phyloP scores from a whole-genome alignment of 2,329 filamentous ascomycete genomes.

The Aspergillus viridinutans region DNA sequence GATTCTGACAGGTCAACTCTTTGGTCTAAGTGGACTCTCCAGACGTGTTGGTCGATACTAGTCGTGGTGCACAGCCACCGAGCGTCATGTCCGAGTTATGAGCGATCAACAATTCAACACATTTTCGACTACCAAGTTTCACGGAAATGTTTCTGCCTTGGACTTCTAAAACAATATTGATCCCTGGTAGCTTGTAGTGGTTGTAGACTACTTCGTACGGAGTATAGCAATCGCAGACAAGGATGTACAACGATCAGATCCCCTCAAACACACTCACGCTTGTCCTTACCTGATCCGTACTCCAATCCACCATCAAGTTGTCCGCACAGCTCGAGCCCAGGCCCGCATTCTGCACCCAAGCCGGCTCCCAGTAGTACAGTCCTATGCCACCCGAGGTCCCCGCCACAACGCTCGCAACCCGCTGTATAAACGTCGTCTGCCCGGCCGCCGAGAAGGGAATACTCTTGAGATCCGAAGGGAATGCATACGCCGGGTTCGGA shows the following conservation, averaged over 20 bases:
- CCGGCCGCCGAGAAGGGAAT: constrained; percentile 63
- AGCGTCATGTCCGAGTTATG: neutral
- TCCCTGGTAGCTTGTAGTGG: neutral
- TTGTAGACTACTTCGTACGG: neutral
- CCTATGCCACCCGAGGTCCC: constrained; percentile 54
- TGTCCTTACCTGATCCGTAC: constrained; percentile 49
- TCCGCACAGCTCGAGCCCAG: constrained; percentile 63
- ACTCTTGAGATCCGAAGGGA: constrained; percentile 55
- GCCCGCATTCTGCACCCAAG: constrained; percentile 62
- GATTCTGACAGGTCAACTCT: neutral
- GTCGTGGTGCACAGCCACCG: neutral
- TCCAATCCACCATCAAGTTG: constrained; percentile 58
- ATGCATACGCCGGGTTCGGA: constrained; percentile 53
- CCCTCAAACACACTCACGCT: constrained; percentile 55
- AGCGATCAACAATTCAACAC: neutral
- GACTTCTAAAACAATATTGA: neutral
- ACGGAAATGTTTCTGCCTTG: neutral
- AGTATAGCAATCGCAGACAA: neutral
- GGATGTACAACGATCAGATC: constrained; percentile 33
- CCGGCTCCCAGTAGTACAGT: constrained; percentile 71
- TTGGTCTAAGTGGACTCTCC: neutral
- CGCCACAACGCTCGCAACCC: constrained; percentile 55
- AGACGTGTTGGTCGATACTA: neutral
- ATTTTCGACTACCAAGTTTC: neutral
- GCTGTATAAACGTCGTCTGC: constrained; percentile 58